A percentile compares a stretch with the other conserved stretches of the same genome.
Conservation (phyloP, 2,329 filamentous ascomycete species). For the Curvularia sp. region DNA sequence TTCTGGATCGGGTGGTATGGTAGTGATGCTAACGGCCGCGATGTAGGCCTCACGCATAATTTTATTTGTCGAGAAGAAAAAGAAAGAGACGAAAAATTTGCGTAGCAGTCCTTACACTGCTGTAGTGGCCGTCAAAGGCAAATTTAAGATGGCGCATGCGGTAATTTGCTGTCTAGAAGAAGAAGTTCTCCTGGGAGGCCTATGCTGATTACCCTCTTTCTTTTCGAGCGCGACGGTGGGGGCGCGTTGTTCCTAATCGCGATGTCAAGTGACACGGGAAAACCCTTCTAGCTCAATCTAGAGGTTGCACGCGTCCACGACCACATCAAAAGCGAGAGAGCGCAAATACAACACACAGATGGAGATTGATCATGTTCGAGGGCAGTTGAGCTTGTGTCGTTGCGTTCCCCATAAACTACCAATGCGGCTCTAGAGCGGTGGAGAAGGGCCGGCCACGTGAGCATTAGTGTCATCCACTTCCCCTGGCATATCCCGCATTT, state of each 20-base stretch:
- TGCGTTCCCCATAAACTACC: constrained; percentile 1
- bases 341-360: constrained; percentile 17
- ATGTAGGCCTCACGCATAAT: constrained; percentile 20
- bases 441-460: constrained; percentile 18
- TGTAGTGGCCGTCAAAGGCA: constrained; percentile 9
- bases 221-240: background rate
- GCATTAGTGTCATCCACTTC: constrained; percentile 16
- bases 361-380: constrained; percentile 10
- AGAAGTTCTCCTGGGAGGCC: background rate
- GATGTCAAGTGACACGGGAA: constrained; percentile 10
- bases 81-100: constrained; percentile 6
- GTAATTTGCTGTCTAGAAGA: constrained; percentile 1
- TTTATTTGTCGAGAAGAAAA: constrained; percentile 17
- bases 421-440: constrained; percentile 20
- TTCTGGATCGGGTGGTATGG: constrained; percentile 13
- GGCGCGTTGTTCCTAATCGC: constrained; percentile 11
- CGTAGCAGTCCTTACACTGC: constrained; percentile 1
- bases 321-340: constrained; percentile 16
- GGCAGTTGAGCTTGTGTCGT: constrained; percentile 5
- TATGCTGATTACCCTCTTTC: background rate
- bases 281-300: constrained; percentile 22
- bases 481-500: constrained; percentile 6
- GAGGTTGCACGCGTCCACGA: constrained; percentile 21
- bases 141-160: constrained; percentile 16
- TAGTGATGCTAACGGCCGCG: constrained; percentile 6